Evolutionary conservation across 768 basidiomycete species (phyloP), one percentile per base, ranked within the genome.

Genomic region (Tricholoma bakamatsutake): DNA sequence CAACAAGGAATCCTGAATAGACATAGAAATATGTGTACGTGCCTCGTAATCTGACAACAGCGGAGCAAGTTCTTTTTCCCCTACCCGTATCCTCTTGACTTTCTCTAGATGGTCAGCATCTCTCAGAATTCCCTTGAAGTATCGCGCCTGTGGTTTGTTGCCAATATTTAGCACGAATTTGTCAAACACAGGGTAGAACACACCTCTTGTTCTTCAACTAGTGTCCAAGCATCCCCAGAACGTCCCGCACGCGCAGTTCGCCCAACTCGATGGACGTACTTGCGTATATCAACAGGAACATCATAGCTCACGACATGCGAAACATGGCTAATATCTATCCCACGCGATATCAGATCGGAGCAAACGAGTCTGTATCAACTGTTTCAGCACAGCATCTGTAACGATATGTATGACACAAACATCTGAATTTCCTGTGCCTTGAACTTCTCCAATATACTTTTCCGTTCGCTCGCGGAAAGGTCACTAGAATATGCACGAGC

Each of bases 191-290:
- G 21, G 10, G 11, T 52, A 10, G 42, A 5, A 59, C 73, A 39
- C 37, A 86, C 90, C 79, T 93, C 90, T 67, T 97, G 95, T 67
- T 93, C 89, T 74, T 98, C 97, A 6, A 98, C 90, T 62, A 98
- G 71, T 1, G 89, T 90, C 96, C 96, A 99, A 2, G 95, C 94
- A 59, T 89, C 82, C 5, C 97, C 97, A 18, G 73, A 71, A 46
- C 89, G 78, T 7, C 97, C 97, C 3, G 97, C 97, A 50, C 97
- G 81, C 2, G 97, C 97, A 5, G 97, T 98, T 43, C 97, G 80
- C 18, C 97, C 97, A 8, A 95, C 96, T 52, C 97, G 87, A 69
- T 99, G 97, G 10, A 99, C 91, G 65, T 99, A 99, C 69, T 98
- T 98, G 50, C 93, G 82, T 83, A 98, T 94, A 68, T 98, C 97